phyloP scores from a whole-genome alignment of 345 rosid species.

The Bruguiera sexangula region DNA sequence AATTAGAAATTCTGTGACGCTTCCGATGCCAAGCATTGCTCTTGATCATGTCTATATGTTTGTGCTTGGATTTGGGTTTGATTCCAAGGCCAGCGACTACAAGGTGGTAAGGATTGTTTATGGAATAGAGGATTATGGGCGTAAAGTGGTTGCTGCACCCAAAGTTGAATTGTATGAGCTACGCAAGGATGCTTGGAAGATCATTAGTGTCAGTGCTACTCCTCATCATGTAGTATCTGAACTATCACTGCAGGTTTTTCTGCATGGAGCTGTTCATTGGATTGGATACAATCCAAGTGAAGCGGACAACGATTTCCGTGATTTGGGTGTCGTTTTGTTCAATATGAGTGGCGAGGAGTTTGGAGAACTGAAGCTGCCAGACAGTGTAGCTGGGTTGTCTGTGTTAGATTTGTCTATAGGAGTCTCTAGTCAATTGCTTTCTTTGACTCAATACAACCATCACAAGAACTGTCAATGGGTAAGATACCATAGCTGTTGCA shows the following conservation, averaged over 20 bases:
- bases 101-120: conserved; percentile 36
- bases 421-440: conserved; percentile 6
- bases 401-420: conserved; percentile 21
- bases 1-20: conserved; percentile 1
- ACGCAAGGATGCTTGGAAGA: conserved; percentile 25
- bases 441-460: conserved; percentile 23
- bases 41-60: conserved; percentile 15
- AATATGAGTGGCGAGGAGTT: conserved; percentile 25
- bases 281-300: conserved; percentile 22
- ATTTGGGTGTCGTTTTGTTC: conserved; percentile 20
- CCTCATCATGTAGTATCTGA: conserved; percentile 17
- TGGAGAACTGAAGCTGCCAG: conserved; percentile 28
- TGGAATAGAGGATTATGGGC: background rate
- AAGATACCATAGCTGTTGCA: conserved; percentile 13
- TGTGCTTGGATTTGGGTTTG: conserved; percentile 31
- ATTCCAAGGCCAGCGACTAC: conserved; percentile 14
- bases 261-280: conserved; percentile 40
- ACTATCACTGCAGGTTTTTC: conserved; percentile 20
- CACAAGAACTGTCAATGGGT: conserved; percentile 10
- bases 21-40: conserved; percentile 9
- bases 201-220: background rate
- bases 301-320: background rate
- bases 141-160: background rate
- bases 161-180: conserved; percentile 30
- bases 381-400: conserved; percentile 6